phyloP scores from a whole-genome alignment of 805 yeast genomes.

The Naumovozyma castellii region DNA sequence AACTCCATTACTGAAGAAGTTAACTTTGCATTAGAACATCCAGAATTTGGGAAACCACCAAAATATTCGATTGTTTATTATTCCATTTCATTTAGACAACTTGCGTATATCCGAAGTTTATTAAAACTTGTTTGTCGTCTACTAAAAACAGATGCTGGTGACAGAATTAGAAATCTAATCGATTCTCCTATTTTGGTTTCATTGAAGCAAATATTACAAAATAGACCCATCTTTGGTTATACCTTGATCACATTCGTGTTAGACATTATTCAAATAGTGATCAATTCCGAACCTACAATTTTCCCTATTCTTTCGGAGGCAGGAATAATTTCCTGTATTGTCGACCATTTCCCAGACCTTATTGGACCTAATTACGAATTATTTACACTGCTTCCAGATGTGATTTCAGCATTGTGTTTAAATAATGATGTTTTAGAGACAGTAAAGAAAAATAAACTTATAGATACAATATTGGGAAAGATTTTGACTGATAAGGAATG shows the following conservation, averaged over 20 bases:
- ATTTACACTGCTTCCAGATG: slow-evolving; percentile 55
- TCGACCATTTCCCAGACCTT: slow-evolving; percentile 47
- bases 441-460: slow-evolving; percentile 35
- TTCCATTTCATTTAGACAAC: slow-evolving; percentile 49
- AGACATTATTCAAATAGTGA: slow-evolving; percentile 56
- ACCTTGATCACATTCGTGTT: slow-evolving; percentile 51
- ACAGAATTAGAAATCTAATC: slow-evolving; percentile 71
- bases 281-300: slow-evolving; percentile 88
- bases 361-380: slow-evolving; percentile 52
- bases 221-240: slow-evolving; percentile 59
- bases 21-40: slow-evolving; percentile 50
- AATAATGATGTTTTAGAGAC: slow-evolving; percentile 60
- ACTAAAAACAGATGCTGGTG: slow-evolving; percentile 69
- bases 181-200: slow-evolving; percentile 70
- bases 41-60: slow-evolving; percentile 50
- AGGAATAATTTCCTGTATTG: slow-evolving; percentile 53
- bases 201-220: slow-evolving; percentile 46
- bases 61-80: slow-evolving; percentile 41
- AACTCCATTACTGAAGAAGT: slow-evolving; percentile 56
- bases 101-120: slow-evolving; percentile 47
- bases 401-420: slow-evolving; percentile 74
- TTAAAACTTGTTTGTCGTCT: slow-evolving; percentile 56
- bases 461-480: slow-evolving; percentile 37
- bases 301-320: slow-evolving; percentile 73
- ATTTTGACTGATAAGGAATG: slow-evolving; percentile 40